Percentiles rank a stretch among this genome's conserved stretches.
These are phyloP conservation scores for Salisapilia sapeloensis DNA, from an alignment of 352 stramenopile species.

Conservation along the genomic window DNA sequence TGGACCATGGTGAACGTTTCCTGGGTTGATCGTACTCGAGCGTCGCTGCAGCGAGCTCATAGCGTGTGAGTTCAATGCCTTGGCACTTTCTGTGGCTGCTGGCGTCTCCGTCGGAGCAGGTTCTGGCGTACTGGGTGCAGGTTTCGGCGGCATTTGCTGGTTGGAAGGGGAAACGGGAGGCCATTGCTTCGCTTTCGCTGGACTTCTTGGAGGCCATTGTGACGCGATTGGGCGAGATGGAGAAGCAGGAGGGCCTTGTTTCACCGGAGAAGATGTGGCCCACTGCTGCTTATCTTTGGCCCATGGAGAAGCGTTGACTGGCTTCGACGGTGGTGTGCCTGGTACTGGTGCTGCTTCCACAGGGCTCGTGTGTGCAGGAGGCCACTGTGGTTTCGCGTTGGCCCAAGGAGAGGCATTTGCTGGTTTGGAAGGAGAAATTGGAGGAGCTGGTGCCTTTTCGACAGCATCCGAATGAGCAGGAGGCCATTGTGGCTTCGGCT, in stretches of 20 bases:
- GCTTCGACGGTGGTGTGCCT: conserved; percentile 9
- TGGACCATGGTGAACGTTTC: too few relatives aligned
- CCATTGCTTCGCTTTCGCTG: conserved; percentile 5
- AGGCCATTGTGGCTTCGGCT: conserved; percentile 13
- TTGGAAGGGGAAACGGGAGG: conserved; percentile 4
- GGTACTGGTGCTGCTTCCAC: not conserved
- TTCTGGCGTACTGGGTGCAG: too few relatives aligned
- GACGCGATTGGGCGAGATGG: conserved; percentile 7
- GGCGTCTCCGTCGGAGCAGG: too few relatives aligned
- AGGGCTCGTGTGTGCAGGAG: conserved; percentile 1
- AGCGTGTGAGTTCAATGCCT: conserved; percentile 20
- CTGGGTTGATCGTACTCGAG: too few relatives aligned
- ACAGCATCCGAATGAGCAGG: not conserved
- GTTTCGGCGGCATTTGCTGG: conserved; percentile 6
- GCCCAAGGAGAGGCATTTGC: conserved; percentile 1
- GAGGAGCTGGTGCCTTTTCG: too few relatives aligned
- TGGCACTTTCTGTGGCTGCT: conserved; percentile 13
- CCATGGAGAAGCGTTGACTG: conserved; percentile 2
- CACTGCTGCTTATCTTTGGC: too few relatives aligned
- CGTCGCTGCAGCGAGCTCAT: conserved; percentile 43
- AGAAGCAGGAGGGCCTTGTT: not conserved
- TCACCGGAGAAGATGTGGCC: not conserved
- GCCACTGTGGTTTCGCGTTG: conserved; percentile 6
- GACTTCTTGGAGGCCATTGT: conserved; percentile 10
- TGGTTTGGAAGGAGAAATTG: conserved; percentile 1